These are phyloP conservation scores for Penicillium desertorum DNA, from an alignment of 495 filamentous ascomycete genomes.

Conservation along the genomic window DNA sequence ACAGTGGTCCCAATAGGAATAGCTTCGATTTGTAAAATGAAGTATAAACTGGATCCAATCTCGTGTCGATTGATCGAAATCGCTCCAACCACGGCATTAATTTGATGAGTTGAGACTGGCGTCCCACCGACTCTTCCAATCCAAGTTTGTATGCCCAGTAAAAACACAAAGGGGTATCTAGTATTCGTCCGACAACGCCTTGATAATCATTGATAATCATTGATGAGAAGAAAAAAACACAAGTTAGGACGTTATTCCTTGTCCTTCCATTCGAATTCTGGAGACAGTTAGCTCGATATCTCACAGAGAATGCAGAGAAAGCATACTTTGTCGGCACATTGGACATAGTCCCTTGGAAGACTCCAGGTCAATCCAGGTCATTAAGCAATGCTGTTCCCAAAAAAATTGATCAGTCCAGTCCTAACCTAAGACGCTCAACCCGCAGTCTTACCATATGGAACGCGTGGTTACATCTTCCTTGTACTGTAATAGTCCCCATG, in stretches of 20 bases:
- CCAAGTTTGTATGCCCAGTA: neutral
- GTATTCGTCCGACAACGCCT: conserved; percentile 17
- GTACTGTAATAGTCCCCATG: conserved; percentile 55
- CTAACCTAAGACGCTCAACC: neutral
- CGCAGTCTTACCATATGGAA: conserved; percentile 81
- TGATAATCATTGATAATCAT: conserved; percentile 14
- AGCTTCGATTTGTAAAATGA: neutral
- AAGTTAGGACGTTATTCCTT: conserved; percentile 37
- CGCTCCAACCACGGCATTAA: neutral
- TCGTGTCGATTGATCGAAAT: neutral
- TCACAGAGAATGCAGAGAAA: conserved; percentile 11
- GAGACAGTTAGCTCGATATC: conserved; percentile 23
- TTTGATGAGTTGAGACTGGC: neutral
- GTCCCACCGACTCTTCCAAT: neutral
- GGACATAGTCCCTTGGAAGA: conserved; percentile 91
- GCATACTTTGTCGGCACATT: conserved; percentile 94
- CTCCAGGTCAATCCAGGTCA: conserved; percentile 94
- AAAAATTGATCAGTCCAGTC: conserved; percentile 10
- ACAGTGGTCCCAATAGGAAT: neutral
- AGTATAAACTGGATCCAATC: neutral
- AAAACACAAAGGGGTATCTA: conserved; percentile 12
- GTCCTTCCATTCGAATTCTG: conserved; percentile 71
- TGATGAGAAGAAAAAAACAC: conserved; percentile 1
- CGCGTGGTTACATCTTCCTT: conserved; percentile 92
- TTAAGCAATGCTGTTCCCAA: conserved; percentile 76